Base-by-base conservation (phyloP, 1,284 basidiomycete species). In the Ganoderma sp. region DNA sequence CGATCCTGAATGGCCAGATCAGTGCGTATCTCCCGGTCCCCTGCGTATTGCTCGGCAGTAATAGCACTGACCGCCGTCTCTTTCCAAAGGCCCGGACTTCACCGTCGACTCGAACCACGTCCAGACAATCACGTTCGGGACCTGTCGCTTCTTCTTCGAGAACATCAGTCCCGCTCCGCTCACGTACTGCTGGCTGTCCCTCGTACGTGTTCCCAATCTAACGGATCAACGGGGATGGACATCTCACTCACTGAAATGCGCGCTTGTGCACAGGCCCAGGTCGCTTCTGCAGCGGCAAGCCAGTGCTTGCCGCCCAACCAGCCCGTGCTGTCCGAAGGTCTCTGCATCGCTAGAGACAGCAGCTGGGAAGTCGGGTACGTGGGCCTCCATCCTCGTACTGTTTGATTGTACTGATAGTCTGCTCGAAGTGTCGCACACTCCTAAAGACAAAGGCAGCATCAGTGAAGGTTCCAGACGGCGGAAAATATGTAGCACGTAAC, bases 121-220 rank as follows among this genome's bases (percentile, higher is more conserved):
- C 52, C 70, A 75, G 68, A 73, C 73, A 58, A 72, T 75, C 64
- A 65, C 71, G 42, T 75, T 73, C 65, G 74, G 73, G 39, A 75
- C 74, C 39, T 75, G 74, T 62, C 71, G 74, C 15, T 71, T 75
- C 67, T 75, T 73, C 71, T 75, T 75, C 65, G 65, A 74, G 63
- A 75, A 75, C 69, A 52, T 71, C 64, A 67, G 71, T 45, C 66
- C 64, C 17, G 22, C 65, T 39, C 66, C 70, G 39, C 59, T 72
- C 64, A 65, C 63, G 34, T 71, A 70, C 63, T 75, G 74, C 67
- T 75, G 73, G 73, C 64, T 63, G 52, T 61, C 69, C 10, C 63
- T 75, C 28, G 74, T 75, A 22, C 54, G 72, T 69, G 22, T 8
- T 15, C 52, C 52, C 25, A 32, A 32, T 28, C 25, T 54, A 15